Evolutionary conservation across 1,139 yeast species (phyloP), one percentile per base, ranked within the genome.

Genomic region (Pneumocystis wakefieldiae): DNA sequence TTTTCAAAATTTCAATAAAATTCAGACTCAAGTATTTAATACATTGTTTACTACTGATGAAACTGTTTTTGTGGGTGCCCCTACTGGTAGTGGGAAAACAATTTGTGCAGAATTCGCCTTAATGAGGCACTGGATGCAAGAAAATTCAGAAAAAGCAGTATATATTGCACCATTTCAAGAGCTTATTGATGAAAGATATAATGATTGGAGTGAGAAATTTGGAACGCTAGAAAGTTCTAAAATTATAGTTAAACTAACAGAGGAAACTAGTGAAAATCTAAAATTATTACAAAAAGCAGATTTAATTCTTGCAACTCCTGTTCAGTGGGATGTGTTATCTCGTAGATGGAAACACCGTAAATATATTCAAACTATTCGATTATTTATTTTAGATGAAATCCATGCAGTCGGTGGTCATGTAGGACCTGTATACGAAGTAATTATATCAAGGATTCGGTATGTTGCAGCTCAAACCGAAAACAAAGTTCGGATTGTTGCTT

Each of bases 271-370:
- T 0, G 70, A 74, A 1, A 94, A 90, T 70, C 70, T 85, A 64
- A 76, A 77, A 62, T 68, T 81, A 2, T 70, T 89, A 12, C 82
- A 83, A 1, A 74, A 76, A 32, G 80, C 83, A 64, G 91, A 88
- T 70, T 73, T 91, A 64, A 74, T 88, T n/a, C 73, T 91, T 19
- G 83, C 88, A 2, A 89, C 97, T 0, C 95, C 97, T 0, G 78
- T 75, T 28, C 91, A 87, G 66, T 86, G 89, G 76, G 91, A 87
- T 67, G 68, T 76, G 2, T 70, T 90, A 0, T 82, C 95, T 0
- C 81, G 92, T 67, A 79, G 91, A 62, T 92, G 97, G 97, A 84
- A 84, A 68, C 86, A 83, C 67, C 76, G 90, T 65, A 84, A 82
- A 69, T 83, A 84, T 61, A 76, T 91, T 3, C 90, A 86, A 66